Evolutionary conservation across 2,329 filamentous ascomycete species (phyloP).

Genomic region (Rosellinia necatrix): DNA sequence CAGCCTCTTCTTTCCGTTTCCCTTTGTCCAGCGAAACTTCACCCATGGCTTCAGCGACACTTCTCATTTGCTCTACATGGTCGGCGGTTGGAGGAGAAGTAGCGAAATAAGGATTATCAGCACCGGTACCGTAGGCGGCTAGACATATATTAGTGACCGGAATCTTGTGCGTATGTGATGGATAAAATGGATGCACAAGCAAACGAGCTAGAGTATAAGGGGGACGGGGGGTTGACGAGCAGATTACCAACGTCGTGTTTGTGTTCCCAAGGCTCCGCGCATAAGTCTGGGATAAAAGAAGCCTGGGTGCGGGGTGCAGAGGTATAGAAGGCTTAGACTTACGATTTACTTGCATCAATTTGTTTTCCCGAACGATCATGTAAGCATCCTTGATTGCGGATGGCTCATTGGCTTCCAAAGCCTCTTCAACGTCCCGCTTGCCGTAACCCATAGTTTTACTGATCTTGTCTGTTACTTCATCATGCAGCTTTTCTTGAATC

Average conservation of each 20-base stretch:
- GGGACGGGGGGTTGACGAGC: background rate
- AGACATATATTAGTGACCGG: slow-evolving; percentile 26
- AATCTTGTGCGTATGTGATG: background rate
- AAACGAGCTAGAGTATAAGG: background rate
- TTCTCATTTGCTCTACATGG: slow-evolving; percentile 56
- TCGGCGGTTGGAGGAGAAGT: slow-evolving; percentile 53
- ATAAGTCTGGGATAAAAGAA: background rate
- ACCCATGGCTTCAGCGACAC: slow-evolving; percentile 60
- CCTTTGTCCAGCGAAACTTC: slow-evolving; percentile 26
- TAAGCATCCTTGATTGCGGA: slow-evolving; percentile 99
- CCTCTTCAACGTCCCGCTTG: slow-evolving; percentile 92
- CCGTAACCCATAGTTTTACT: slow-evolving; percentile 98
- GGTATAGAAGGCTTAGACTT: slow-evolving; percentile 49
- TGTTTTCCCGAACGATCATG: slow-evolving; percentile 96
- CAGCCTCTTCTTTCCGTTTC: slow-evolving; percentile 17
- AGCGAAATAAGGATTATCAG: slow-evolving; percentile 50
- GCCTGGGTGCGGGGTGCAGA: background rate
- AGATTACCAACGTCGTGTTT: slow-evolving; percentile 5
- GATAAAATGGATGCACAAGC: background rate
- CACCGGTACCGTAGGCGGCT: slow-evolving; percentile 54
- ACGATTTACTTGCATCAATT: slow-evolving; percentile 95
- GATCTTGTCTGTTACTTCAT: slow-evolving; percentile 91
- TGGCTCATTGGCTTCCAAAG: slow-evolving; percentile 86
- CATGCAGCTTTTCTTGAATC: slow-evolving; percentile 86
- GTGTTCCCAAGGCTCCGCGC: slow-evolving; percentile 1